Percentiles rank a stretch among this genome's conserved stretches.
These are phyloP conservation scores for Dactylellina leptospora DNA, from an alignment of 2,329 filamentous ascomycete genomes.

Conservation along the genomic window DNA sequence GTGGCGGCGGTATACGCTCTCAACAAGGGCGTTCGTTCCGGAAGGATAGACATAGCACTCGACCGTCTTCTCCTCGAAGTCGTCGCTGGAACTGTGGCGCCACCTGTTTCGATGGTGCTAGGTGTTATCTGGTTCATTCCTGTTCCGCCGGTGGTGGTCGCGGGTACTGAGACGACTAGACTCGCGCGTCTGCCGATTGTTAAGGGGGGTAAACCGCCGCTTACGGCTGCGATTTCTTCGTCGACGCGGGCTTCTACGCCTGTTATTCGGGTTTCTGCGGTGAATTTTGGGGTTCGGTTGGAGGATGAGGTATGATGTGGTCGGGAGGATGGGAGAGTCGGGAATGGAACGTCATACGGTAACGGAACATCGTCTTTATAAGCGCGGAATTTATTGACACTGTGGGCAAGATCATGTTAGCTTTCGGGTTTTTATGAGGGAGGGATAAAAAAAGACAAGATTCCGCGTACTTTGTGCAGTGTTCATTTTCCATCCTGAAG, in stretches of 20 bases:
- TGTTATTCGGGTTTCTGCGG: slow-evolving; percentile 34
- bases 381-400: slow-evolving; percentile 85
- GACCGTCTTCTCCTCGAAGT: slow-evolving; percentile 15
- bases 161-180: neutral
- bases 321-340: slow-evolving; percentile 61
- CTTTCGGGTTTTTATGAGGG: slow-evolving; percentile 12
- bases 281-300: slow-evolving; percentile 14
- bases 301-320: slow-evolving; percentile 33
- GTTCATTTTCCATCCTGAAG: slow-evolving; percentile 96
- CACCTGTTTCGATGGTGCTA: slow-evolving; percentile 54
- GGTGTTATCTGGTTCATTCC: slow-evolving; percentile 14
- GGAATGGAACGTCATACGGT: slow-evolving; percentile 73
- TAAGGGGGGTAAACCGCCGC: slow-evolving; percentile 39
- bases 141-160: neutral
- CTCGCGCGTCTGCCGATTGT: slow-evolving; percentile 14
- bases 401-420: slow-evolving; percentile 26
- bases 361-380: slow-evolving; percentile 80
- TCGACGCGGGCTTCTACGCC: slow-evolving; percentile 55
- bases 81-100: neutral
- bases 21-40: slow-evolving; percentile 50
- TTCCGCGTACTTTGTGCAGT: slow-evolving; percentile 81
- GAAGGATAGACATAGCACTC: neutral
- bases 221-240: slow-evolving; percentile 40
- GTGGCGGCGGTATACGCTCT: slow-evolving; percentile 66
- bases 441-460: neutral